Evolutionary conservation across 2,329 filamentous ascomycete genomes (phyloP), one percentile per base, ranked within the genome.

Genomic region (Pleoardoris graminearum): DNA sequence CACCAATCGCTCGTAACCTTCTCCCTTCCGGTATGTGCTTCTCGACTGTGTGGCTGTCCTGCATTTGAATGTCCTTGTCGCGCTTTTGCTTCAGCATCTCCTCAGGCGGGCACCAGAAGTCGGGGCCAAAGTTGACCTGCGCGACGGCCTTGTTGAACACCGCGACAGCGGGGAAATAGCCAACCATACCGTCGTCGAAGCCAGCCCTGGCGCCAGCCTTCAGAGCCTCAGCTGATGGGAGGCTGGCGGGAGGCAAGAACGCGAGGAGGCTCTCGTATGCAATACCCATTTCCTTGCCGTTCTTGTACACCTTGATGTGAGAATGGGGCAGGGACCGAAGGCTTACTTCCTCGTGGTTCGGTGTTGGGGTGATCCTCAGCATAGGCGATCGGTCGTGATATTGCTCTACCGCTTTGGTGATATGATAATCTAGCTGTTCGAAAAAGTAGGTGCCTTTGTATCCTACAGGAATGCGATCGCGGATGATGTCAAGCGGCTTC

Each of bases 401-500:
- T 11, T 73, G 89, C 65, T 97, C 92, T 35, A 97, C 85, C 60
- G 95, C 88, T 70, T 96, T 95, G 10, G 88, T 88, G 0, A 90
- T 81, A 62, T 93, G 89, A 71, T 95, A 95, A 69, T 96, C 91
- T 59, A 91, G 89, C 69, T 90, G 88, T 75, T 97, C 93, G 73
- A 96, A 97, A 76, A 95, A 96, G 48, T 92, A 88, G 71, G 95
- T 91, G 36, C 88, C 86, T 74, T 96, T 97, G 79, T 96, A 95
- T 8, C 92, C 86, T 60, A 97, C 96, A 1, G 94, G 92, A 38
- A 97, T 91, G 43, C 94, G 89, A 73, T 99, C 95, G 57, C 95
- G 90, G 54, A 99, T 90, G 57, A 97, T 89, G 71, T 97, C 94
- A 14, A 85, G 77, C 0, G 83, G 82, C n/a, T 82, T 80, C 0